Base-by-base conservation (phyloP, 345 rosid genomes). In the Orychophragmus violaceus region DNA sequence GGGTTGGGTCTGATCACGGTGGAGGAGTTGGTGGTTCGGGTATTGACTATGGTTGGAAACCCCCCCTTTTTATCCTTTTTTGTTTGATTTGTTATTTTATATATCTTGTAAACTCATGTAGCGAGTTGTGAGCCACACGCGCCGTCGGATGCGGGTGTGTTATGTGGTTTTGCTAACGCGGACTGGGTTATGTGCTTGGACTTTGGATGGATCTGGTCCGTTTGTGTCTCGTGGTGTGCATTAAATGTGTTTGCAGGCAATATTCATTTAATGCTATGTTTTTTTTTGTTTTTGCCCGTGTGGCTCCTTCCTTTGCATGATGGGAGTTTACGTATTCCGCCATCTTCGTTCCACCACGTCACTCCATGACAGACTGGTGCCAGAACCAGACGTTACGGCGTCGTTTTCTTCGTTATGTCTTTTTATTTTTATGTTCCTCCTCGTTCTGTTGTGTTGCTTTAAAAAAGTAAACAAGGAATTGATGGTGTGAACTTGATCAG, bases 1-100 rank as follows among this genome's bases (percentile, higher is more conserved):
- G 32, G 65, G 35, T 42, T 28, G 23, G 70, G 71, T 12, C 57
- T 13, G 50, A 36, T 19, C 10, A 24, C 74, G 71, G 64, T 74
- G 54, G 78, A 82, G 86, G 87, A 87, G 77, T 42, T 88, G 91
- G 90, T 91, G 99, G 97, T 95, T 95, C 99, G 99, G 99, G 99
- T 85, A 95, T 95, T 91, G 99, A 95, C 99, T 95, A 80, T 68
- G 86, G 79, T 84, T 71, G 70, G 72, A 68, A 74, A 79, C 45
- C 95, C 96, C 83, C 66, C 7, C 29, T 41, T 70, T 8, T 56
- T 52, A 29, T 57, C 52, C 23, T 10, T 57, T 22, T n/a, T 3
- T 59, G 0, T 59, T 44, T 61, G 18, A 35, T 24, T 35, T 10
- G 32, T 48, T 46, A 33, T 6, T 37, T n/a, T 5, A 21, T 41